Evolutionary conservation across 1,284 basidiomycete genomes (phyloP), one percentile per base, ranked within the genome.

Genomic region (Ganoderma boninense): DNA sequence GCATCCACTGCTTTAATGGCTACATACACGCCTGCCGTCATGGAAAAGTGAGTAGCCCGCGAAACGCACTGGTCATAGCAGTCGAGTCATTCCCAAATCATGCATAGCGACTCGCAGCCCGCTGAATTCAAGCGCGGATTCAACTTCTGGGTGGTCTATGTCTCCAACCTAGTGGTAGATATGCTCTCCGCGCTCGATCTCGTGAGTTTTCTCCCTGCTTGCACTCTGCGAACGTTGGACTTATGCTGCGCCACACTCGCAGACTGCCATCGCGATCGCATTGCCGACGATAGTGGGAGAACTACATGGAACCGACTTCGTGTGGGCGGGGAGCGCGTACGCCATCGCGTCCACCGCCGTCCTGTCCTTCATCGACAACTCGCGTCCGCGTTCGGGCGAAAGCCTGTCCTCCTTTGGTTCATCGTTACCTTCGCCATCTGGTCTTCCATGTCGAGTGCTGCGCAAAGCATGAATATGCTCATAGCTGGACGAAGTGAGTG

Each of bases 391-490:
- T 82, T 82, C 32, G 83, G 83, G 0, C 76, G 83, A 13, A 80
- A 79, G 66, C 77, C 77, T 1, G 71, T 81, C 38, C 74, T 84
- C 49, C 77, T 80, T 26, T 70, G 64, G 26, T 75, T 78, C 56
- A 80, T 83, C 59, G 23, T 76, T 49, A 74, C 83, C 62, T 85
- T 84, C 74, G 76, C 80, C 11, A 16, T 80, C 5, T 83, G 84
- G 8, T 80, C 79, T 13, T 80, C 79, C 0, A 49, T 85, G 11
- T 80, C 80, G 38, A 83, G 80, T 10, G 77, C 79, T 0, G 81
- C 76, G 20, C 77, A 80, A 49, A 79, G 70, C 56, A 83, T 84
- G 80, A 76, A 75, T 23, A 80, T 78, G 79, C 69, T 85, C 64
- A 81, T 82, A 59, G 76, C 74, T 18, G 72, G 69, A 14, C 66